phyloP scores from a whole-genome alignment of 306 rosid species.

The Vachellia pachyceras region DNA sequence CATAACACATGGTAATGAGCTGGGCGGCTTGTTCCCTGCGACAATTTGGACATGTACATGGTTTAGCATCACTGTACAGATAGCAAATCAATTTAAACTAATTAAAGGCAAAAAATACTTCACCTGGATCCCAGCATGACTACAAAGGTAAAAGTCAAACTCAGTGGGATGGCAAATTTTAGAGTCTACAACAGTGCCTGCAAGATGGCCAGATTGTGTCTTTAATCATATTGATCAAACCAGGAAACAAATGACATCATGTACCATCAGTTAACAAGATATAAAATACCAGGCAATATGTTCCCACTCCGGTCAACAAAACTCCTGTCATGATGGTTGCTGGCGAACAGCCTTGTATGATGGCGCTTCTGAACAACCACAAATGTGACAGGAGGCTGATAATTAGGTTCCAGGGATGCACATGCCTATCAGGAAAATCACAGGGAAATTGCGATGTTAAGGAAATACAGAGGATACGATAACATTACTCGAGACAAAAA shows the following conservation, averaged over 20 bases:
- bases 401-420: conserved; percentile 91
- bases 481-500: not conserved
- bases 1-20: conserved; percentile 96
- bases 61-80: not conserved
- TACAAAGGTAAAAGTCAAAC: conserved; percentile 92
- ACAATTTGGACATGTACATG: not conserved
- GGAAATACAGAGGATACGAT: not conserved
- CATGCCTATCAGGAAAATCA: conserved; percentile 62
- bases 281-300: conserved; percentile 76
- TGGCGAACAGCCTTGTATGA: conserved; percentile 85
- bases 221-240: not conserved
- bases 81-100: not conserved
- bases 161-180: conserved; percentile 96
- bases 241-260: not conserved
- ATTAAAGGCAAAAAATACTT: not conserved
- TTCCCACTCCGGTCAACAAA: conserved; percentile 91
- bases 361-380: conserved; percentile 94
- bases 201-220: not conserved
- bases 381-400: conserved; percentile 96
- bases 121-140: conserved; percentile 98
- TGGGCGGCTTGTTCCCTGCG: conserved; percentile 96
- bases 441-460: not conserved
- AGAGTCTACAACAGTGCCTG: conserved; percentile 96
- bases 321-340: conserved; percentile 79
- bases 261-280: not conserved